Evolutionary conservation across 2,329 filamentous ascomycete genomes (phyloP), one percentile per base, ranked within the genome.

Genomic region (Alternaria triticimaculans): DNA sequence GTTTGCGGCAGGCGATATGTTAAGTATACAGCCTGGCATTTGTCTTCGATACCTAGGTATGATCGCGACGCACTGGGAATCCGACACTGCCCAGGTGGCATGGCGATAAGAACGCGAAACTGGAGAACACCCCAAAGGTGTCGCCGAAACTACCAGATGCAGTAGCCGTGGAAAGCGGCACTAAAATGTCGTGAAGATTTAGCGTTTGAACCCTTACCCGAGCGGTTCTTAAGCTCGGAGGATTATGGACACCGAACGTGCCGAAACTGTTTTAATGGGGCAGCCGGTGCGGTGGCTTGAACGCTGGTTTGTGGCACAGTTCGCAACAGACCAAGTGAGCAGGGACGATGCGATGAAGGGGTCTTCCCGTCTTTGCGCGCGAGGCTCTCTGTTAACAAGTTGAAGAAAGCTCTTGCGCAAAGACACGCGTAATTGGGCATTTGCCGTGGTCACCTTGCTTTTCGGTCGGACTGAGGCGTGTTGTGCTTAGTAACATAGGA

Each of bases 101-200:
- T 15, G 28, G 21, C 49, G 49, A 37, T 8, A 37, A 30, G 28
- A 23, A 37, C 20, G 14, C 28, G 18, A 53, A 41, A 25, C 20
- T 15, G 10, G 15, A 23, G 20, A 21, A 33, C 9, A 37, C 33
- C 6, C 30, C 23, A 48, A 37, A 58, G 23, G 46, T 28, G n/a
- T 43, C 8, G 41, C 60, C 18, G 26, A 23, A 25, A 58, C 12
- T 65, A 18, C 66, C 58, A 26, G 26, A 62, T 59, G 3, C 8
- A 55, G 67, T 62, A 71, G 51, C 51, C 54, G 50, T 65, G 20
- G 63, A 61, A 63, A 26, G 37, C 46, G 5, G 62, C 66, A 58
- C 65, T 71, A 67, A 65, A 60, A 66, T 63, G 51, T 63, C 59
- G 60, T 60, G 50, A 58, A 28, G 54, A 28, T 20, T 54, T 69